Evolutionary conservation across 2,329 filamentous ascomycete genomes (phyloP).

Genomic region (Leptographium wingfieldii): DNA sequence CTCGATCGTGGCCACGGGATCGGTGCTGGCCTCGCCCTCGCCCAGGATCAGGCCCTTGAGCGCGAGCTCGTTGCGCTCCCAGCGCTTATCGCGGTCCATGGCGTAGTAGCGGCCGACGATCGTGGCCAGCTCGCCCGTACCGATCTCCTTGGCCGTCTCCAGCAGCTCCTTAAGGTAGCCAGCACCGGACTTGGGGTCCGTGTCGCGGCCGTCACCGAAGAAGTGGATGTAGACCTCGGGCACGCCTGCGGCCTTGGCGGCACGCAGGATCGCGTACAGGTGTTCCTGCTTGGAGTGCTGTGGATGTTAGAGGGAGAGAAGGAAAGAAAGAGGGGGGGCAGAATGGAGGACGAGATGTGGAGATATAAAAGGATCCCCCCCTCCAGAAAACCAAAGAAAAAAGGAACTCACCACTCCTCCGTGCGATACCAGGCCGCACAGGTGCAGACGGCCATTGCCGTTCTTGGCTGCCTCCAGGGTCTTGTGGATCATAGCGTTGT

Average conservation of each 20-base stretch:
- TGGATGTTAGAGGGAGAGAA: not conserved
- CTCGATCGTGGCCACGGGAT: constrained; percentile 77
- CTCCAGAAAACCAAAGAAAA: not conserved
- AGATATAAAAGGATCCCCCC: not conserved
- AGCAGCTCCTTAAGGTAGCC: constrained; percentile 82
- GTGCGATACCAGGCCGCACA: constrained; percentile 85
- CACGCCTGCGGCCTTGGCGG: constrained; percentile 78
- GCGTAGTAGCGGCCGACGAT: constrained; percentile 94
- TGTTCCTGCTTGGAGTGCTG: constrained; percentile 91
- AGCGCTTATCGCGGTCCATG: constrained; percentile 99
- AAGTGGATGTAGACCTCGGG: constrained; percentile 97
- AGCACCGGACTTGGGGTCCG: constrained; percentile 86
- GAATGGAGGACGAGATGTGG: not conserved
- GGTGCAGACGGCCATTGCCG: constrained; percentile 82
- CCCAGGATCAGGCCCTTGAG: constrained; percentile 77
- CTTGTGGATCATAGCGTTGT: constrained; percentile 63
- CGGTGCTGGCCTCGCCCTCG: constrained; percentile 73
- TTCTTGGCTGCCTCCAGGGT: constrained; percentile 70
- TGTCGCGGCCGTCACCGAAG: constrained; percentile 96
- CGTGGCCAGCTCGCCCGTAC: constrained; percentile 76
- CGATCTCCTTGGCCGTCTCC: constrained; percentile 69
- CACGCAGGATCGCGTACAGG: constrained; percentile 72
- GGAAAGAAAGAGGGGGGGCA: not conserved
- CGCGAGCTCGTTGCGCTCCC: constrained; percentile 86
- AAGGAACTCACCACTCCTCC: constrained; percentile 59